These are phyloP conservation scores for Arthrobotrys conoides DNA, from an alignment of 2,329 filamentous ascomycete species.

Conservation along the genomic window DNA sequence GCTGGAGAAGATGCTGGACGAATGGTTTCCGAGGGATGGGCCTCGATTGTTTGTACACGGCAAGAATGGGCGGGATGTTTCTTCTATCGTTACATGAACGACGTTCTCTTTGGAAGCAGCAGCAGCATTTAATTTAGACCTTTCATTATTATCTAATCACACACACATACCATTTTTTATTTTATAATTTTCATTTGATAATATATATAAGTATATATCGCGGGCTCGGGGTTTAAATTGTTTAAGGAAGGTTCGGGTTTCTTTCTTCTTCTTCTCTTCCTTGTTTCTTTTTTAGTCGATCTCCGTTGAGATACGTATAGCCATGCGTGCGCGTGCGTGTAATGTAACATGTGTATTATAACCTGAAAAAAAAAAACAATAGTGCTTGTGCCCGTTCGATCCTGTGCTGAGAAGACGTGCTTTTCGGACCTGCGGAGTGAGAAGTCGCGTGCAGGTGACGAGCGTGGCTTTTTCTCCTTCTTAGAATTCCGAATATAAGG, in stretches of 20 bases:
- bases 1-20: conserved; percentile 42
- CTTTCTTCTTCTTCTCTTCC: neutral
- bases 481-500: conserved; percentile 2
- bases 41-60: conserved; percentile 47
- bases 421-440: neutral
- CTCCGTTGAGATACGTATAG: neutral
- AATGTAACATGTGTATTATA: conserved; percentile 16
- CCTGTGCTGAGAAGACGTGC: neutral
- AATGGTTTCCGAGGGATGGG: conserved; percentile 47
- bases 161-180: neutral
- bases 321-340: conserved; percentile 11
- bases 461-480: neutral
- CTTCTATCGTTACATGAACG: conserved; percentile 25
- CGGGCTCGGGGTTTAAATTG: neutral
- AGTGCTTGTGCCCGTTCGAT: neutral
- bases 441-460: conserved; percentile 6
- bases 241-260: neutral
- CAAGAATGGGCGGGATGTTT: conserved; percentile 20
- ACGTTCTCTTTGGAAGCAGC: conserved; percentile 27
- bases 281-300: neutral
- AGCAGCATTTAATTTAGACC: neutral
- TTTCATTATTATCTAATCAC: conserved; percentile 6
- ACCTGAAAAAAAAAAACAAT: neutral
- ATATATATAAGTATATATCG: neutral
- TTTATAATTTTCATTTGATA: neutral